These are phyloP conservation scores for Phytophthora melonis DNA, from an alignment of 352 stramenopile genomes.

Conservation along the genomic window DNA sequence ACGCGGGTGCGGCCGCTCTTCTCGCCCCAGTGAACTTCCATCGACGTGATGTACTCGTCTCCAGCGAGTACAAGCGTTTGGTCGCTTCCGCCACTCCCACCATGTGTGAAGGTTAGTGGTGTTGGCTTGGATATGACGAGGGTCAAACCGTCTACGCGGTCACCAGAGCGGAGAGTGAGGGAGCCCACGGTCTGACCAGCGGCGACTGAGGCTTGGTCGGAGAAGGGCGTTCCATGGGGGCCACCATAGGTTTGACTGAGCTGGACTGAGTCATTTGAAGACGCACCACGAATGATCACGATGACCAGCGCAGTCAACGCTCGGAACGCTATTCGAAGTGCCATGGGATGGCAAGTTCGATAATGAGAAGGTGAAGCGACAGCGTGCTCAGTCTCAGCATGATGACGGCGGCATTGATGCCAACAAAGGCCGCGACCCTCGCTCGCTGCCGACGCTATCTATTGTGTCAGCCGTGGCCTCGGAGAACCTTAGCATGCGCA, in stretches of 20 bases:
- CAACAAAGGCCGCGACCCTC: background rate
- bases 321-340: background rate
- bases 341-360: conserved; percentile 4
- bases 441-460: conserved; percentile 14
- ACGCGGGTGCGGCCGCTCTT: conserved; percentile 24
- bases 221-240: conserved; percentile 28
- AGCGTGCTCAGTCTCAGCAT: conserved; percentile 21
- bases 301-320: background rate
- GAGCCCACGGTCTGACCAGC: conserved; percentile 25
- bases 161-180: conserved; percentile 25
- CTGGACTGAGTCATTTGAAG: conserved; percentile 25
- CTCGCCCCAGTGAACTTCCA: conserved; percentile 35
- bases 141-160: conserved; percentile 27
- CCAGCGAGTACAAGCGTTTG: conserved; percentile 21
- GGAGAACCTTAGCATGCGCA: conserved; percentile 13
- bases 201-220: conserved; percentile 25
- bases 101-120: conserved; percentile 22
- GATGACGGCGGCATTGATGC: conserved; percentile 2
- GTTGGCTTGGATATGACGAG: conserved; percentile 23
- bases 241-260: conserved; percentile 30
- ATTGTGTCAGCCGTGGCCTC: conserved; percentile 17
- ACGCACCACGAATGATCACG: conserved; percentile 1
- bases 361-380: conserved; percentile 3
- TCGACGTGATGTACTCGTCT: conserved; percentile 29
- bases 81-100: conserved; percentile 17